Evolutionary conservation across 495 filamentous ascomycete species (phyloP).

Genomic region (Penicillium atrosanguineum): DNA sequence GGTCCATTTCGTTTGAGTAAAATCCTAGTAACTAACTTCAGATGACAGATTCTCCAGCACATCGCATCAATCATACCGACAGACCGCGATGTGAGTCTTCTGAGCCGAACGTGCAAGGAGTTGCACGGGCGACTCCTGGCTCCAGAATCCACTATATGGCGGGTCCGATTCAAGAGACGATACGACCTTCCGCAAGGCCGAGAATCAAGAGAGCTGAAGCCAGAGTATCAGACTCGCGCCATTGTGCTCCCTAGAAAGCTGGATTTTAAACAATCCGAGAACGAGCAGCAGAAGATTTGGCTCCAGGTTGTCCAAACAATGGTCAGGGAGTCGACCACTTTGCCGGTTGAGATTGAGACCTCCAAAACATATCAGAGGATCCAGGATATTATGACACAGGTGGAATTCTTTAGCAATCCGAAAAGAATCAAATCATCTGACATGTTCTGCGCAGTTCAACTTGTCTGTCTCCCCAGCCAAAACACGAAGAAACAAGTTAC

Average conservation of each 20-base stretch:
- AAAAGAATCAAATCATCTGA: constrained; percentile 13
- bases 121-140: constrained; percentile 17
- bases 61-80: constrained; percentile 34
- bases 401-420: constrained; percentile 27
- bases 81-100: constrained; percentile 31
- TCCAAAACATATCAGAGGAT: constrained; percentile 29
- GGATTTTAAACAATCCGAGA: constrained; percentile 15
- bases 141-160: constrained; percentile 31
- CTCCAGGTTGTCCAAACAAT: constrained; percentile 29
- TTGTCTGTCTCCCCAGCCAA: constrained; percentile 19
- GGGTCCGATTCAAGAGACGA: constrained; percentile 26
- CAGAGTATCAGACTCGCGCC: constrained; percentile 32
- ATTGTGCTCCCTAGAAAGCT: constrained; percentile 24
- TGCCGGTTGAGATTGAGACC: constrained; percentile 1
- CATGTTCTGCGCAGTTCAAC: constrained; percentile 30
- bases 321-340: constrained; percentile 19
- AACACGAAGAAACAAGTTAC: not conserved
- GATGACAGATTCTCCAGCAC: constrained; percentile 35
- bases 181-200: constrained; percentile 32
- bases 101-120: constrained; percentile 27
- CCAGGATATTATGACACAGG: constrained; percentile 8
- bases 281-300: constrained; percentile 27
- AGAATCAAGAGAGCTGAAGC: constrained; percentile 23
- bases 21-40: not conserved
- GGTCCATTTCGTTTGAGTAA: not conserved